These are phyloP conservation scores for Boletus rex-veris DNA, from an alignment of 768 basidiomycete species.

Conservation along the genomic window DNA sequence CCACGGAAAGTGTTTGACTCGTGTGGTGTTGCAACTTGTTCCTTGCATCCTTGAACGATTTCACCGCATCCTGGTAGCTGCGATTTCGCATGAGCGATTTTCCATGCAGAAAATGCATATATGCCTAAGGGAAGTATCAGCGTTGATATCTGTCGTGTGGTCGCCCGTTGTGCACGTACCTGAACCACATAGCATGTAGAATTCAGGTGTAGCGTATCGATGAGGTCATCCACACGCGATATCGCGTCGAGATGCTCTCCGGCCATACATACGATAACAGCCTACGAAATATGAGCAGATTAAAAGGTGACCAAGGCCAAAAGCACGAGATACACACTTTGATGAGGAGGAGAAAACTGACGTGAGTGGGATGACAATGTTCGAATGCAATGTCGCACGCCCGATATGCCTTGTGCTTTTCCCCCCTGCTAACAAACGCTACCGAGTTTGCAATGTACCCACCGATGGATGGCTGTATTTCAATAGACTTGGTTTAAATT, in stretches of 20 bases:
- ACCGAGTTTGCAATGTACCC: not conserved
- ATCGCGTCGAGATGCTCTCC: not conserved
- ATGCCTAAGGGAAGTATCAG: not conserved
- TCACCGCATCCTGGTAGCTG: not conserved
- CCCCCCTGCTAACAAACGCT: not conserved
- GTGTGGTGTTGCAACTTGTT: not conserved
- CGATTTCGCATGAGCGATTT: not conserved
- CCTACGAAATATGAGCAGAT: not conserved
- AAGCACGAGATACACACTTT: not conserved
- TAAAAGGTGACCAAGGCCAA: not conserved
- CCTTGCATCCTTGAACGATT: not conserved
- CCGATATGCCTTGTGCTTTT: not conserved
- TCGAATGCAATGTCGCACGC: constrained; percentile 2
- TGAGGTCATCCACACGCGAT: not conserved
- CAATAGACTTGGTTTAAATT: not conserved
- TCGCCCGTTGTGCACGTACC: not conserved
- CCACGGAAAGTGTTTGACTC: not conserved
- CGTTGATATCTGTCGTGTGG: not conserved
- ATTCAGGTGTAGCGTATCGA: not conserved
- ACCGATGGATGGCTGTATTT: not conserved
- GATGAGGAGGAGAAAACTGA: not conserved
- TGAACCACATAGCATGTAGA: not conserved
- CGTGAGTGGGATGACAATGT: not conserved
- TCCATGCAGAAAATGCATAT: not conserved
- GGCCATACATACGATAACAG: not conserved